Conservation (phyloP, 225 moss, liverwort and hornwort genomes). For the Bryoerythrophyllum caledonicum region DNA sequence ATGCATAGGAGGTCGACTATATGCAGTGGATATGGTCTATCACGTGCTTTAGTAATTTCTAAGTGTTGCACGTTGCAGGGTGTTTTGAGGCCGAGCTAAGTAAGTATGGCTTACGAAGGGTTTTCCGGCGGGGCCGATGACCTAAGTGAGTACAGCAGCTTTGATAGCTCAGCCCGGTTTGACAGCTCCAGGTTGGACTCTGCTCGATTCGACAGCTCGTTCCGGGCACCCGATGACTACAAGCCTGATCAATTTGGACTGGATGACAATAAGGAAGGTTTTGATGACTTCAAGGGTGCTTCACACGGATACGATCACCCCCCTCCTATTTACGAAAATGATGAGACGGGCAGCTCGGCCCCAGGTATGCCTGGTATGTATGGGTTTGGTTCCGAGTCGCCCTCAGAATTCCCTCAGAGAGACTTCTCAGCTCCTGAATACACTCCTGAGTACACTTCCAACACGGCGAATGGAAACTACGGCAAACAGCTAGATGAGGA, state of each 20-base stretch:
- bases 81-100: slow-evolving; percentile 7
- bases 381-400: slow-evolving; percentile 20
- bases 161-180: slow-evolving; percentile 23
- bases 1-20: not conserved
- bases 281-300: slow-evolving; percentile 26
- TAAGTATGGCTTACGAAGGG: slow-evolving; percentile 23
- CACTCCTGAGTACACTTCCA: slow-evolving; percentile 18
- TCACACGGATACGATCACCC: slow-evolving; percentile 18
- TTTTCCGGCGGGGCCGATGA: slow-evolving; percentile 14
- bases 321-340: slow-evolving; percentile 20
- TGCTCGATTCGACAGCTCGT: slow-evolving; percentile 18
- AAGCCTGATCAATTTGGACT: slow-evolving; percentile 22
- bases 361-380: slow-evolving; percentile 22
- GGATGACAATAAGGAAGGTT: slow-evolving; percentile 19
- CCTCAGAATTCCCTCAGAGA: slow-evolving; percentile 18
- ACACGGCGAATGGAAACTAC: slow-evolving; percentile 8
- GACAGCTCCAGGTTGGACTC: slow-evolving; percentile 19
- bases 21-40: not conserved
- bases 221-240: slow-evolving; percentile 20
- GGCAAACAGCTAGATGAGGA: slow-evolving; percentile 24
- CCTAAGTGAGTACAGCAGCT: slow-evolving; percentile 23
- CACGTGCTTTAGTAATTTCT: not conserved
- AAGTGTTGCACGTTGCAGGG: not conserved
- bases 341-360: slow-evolving; percentile 7
- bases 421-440: slow-evolving; percentile 17